These are phyloP conservation scores for Nemophila menziesii DNA, from an alignment of 257 asterid genomes.

Conservation along the genomic window DNA sequence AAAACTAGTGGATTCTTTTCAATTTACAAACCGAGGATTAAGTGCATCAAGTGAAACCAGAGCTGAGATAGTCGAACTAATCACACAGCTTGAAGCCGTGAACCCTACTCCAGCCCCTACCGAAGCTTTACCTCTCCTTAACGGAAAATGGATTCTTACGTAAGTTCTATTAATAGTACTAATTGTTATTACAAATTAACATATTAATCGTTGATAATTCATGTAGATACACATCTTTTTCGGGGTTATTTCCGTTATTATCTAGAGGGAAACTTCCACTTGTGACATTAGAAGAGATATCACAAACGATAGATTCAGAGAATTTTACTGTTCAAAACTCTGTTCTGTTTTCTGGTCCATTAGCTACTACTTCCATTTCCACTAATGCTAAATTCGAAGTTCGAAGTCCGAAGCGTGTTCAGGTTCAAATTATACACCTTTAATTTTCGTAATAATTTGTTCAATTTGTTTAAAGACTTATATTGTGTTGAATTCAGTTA, in stretches of 20 bases:
- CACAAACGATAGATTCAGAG: conserved; percentile 67
- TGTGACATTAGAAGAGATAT: conserved; percentile 74
- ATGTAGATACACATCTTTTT: conserved; percentile 73
- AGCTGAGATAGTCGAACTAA: conserved; percentile 82
- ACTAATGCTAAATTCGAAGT: conserved; percentile 89
- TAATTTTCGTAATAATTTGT: background rate
- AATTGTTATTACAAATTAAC: background rate
- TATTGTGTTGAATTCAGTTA: conserved; percentile 34
- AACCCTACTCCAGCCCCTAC: conserved; percentile 89
- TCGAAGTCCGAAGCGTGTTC: conserved; percentile 90
- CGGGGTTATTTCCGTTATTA: conserved; percentile 61
- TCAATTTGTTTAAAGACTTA: too few relatives aligned
- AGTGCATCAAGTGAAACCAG: conserved; percentile 68
- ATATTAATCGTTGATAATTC: background rate
- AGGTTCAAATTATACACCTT: conserved; percentile 31
- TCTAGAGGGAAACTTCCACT: conserved; percentile 55
- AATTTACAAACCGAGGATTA: conserved; percentile 75
- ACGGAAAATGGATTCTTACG: conserved; percentile 95
- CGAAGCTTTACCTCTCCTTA: conserved; percentile 66
- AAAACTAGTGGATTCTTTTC: conserved; percentile 50
- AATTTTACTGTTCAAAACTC: conserved; percentile 69
- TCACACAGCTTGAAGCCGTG: conserved; percentile 63
- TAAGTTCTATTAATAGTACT: conserved; percentile 16
- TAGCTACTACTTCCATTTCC: conserved; percentile 57
- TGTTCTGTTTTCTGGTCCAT: conserved; percentile 63